Evolutionary conservation across 768 basidiomycete genomes (phyloP).

Genomic region (Mycena vitilis): DNA sequence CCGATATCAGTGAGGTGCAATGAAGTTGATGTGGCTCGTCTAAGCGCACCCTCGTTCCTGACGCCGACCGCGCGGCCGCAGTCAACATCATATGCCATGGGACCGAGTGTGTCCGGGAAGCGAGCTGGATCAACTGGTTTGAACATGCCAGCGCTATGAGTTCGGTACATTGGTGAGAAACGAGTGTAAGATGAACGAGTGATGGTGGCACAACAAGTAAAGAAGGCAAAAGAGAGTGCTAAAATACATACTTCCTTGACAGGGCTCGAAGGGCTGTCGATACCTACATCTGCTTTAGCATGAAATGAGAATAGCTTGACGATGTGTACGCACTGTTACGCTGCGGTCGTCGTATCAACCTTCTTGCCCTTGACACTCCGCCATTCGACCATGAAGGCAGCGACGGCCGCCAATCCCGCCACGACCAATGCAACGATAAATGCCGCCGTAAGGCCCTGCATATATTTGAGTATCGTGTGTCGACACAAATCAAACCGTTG

Average conservation of each 20-base stretch:
- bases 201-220: neutral
- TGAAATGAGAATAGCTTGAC: too few relatives aligned
- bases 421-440: slow-evolving; percentile 20
- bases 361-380: slow-evolving; percentile 27
- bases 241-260: neutral
- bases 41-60: too few relatives aligned
- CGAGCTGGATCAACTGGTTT: neutral
- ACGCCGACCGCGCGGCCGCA: too few relatives aligned
- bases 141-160: neutral
- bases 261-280: too few relatives aligned
- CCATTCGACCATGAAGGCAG: slow-evolving; percentile 23
- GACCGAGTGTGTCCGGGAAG: neutral
- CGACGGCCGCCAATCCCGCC: slow-evolving; percentile 6
- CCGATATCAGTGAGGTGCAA: too few relatives aligned
- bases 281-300: too few relatives aligned
- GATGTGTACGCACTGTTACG: neutral
- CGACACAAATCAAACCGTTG: neutral
- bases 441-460: slow-evolving; percentile 10
- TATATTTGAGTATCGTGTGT: neutral
- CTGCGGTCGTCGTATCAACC: neutral
- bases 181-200: neutral
- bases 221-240: neutral
- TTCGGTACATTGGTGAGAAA: neutral
- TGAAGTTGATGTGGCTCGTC: too few relatives aligned
- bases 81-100: too few relatives aligned